A percentile compares a stretch with the other conserved stretches of the same genome.
Evolutionary conservation across 441 rosid species (phyloP).

Genomic region (Lagerstroemia fauriei): DNA sequence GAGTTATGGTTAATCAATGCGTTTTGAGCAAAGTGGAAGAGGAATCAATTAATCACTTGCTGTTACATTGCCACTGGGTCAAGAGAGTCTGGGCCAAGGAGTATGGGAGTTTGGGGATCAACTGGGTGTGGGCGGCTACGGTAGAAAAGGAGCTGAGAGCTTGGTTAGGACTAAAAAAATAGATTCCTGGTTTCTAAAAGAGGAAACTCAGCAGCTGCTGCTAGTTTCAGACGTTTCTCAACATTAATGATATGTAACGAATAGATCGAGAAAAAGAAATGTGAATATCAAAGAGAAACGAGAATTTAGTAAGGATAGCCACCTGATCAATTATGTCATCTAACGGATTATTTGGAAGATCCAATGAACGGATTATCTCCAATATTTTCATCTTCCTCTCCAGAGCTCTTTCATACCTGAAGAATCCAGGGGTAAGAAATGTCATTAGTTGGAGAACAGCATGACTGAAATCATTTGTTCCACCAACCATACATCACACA

Average conservation of each 20-base stretch:
- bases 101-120: no score
- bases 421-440: constrained; percentile 29
- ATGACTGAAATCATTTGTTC: background rate
- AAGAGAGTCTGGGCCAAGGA: no score
- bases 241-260: background rate
- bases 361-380: constrained; percentile 81
- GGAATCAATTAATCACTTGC: no score
- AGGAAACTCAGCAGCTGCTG: background rate
- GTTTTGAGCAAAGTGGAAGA: no score
- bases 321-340: constrained; percentile 99
- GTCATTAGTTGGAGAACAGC: constrained; percentile 21
- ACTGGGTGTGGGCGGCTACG: no score
- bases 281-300: background rate
- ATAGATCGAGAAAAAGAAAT: background rate
- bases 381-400: constrained; percentile 83
- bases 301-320: background rate
- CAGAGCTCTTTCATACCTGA: constrained; percentile 83
- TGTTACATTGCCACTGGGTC: no score
- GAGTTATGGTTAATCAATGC: no score
- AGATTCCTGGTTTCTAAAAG: background rate
- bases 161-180: background rate
- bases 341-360: constrained; percentile 97
- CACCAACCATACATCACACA: background rate
- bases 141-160: no score
- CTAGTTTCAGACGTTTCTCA: background rate